Conservation (phyloP, 192 early-diverging fungal species). For the Linnemannia schmuckeri region DNA sequence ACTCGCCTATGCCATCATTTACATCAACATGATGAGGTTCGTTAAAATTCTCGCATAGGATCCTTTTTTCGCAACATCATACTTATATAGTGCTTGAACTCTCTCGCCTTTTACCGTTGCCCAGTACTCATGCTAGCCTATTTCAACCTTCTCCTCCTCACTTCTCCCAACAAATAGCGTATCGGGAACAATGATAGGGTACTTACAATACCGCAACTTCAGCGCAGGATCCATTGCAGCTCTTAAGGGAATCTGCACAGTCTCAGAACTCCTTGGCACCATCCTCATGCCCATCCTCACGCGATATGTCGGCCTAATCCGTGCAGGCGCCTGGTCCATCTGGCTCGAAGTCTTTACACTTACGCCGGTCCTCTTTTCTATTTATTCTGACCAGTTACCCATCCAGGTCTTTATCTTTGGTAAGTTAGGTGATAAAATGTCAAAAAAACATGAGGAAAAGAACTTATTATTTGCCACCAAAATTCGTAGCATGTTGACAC, state of each 20-base stretch:
- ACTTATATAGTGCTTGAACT: neutral
- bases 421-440: slow-evolving; percentile 2
- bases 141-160: neutral
- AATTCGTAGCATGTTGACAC: neutral
- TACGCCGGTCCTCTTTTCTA: slow-evolving; percentile 41
- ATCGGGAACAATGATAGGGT: slow-evolving; percentile 55
- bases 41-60: neutral
- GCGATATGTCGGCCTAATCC: slow-evolving; percentile 37
- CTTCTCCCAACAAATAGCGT: slow-evolving; percentile 8
- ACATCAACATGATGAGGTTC: slow-evolving; percentile 54
- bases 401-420: slow-evolving; percentile 43
- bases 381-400: slow-evolving; percentile 38
- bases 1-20: slow-evolving; percentile 47
- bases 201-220: slow-evolving; percentile 43
- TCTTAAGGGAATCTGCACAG: slow-evolving; percentile 47
- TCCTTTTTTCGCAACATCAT: no score
- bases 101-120: no score
- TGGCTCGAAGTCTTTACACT: slow-evolving; percentile 43
- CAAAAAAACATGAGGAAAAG: neutral
- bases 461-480: neutral
- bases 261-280: slow-evolving; percentile 37
- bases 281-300: slow-evolving; percentile 34
- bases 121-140: no score
- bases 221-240: slow-evolving; percentile 34
- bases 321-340: slow-evolving; percentile 48